Evolutionary conservation across 2,329 filamentous ascomycete genomes (phyloP).

Genomic region (Colletotrichum cereale): DNA sequence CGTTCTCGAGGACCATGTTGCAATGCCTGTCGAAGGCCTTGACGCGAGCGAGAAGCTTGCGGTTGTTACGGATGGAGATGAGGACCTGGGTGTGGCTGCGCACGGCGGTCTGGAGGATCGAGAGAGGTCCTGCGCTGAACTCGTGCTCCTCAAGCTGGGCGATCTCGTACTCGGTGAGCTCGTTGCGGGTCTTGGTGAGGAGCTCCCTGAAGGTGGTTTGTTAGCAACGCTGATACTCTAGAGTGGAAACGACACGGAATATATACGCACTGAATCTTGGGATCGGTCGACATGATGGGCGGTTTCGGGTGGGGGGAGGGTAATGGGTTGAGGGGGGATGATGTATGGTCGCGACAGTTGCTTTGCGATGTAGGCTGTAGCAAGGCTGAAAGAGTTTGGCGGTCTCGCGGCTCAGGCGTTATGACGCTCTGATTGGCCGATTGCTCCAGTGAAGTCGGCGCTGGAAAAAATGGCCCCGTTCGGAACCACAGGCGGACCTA

Average conservation of each 20-base stretch:
- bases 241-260: conserved; percentile 23
- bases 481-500: not conserved
- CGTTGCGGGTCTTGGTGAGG: conserved; percentile 86
- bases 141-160: conserved; percentile 74
- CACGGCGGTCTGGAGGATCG: conserved; percentile 96
- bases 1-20: conserved; percentile 98
- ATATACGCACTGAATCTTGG: conserved; percentile 76
- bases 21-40: conserved; percentile 99
- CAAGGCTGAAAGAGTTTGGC: conserved; percentile 50
- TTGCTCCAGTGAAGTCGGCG: conserved; percentile 28
- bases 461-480: conserved; percentile 30
- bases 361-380: conserved; percentile 40
- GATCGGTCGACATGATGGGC: conserved; percentile 57
- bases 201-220: conserved; percentile 75
- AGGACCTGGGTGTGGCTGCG: conserved; percentile 95
- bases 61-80: conserved; percentile 97
- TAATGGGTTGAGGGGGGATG: conserved; percentile 41
- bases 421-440: conserved; percentile 35
- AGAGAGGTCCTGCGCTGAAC: conserved; percentile 71
- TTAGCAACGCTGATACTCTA: conserved; percentile 45
- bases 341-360: conserved; percentile 28
- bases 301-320: conserved; percentile 38
- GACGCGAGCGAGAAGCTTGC: conserved; percentile 95
- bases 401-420: conserved; percentile 25
- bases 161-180: conserved; percentile 95